Base-by-base conservation (phyloP, 148 eudicot genomes). In the Rhododendron henanense region DNA sequence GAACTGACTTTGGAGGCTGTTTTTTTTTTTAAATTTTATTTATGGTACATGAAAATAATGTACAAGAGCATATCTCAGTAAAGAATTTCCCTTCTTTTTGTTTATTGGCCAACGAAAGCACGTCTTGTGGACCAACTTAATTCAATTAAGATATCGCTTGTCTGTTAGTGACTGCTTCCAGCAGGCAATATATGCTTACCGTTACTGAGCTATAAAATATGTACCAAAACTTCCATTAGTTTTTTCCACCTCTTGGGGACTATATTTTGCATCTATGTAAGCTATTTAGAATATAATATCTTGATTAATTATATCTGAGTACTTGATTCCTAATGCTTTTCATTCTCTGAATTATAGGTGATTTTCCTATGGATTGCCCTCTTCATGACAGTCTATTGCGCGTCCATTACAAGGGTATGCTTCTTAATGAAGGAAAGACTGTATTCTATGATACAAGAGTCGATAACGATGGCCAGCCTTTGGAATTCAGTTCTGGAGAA, bases 351-450 rank as follows among this genome's bases (percentile, higher is more conserved):
- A 90, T 79, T 47, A 86, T 48, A 95, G 99, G 99, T 89, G 99
- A 97, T 83, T 97, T 97, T 92, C 99, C 99, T 71, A 97, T 97
- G 99, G 98, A 97, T 88, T 97, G 99, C 92, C 99, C 99, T 67
- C 99, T 97, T 89, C 99, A 93, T 63, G 99, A 97, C 85, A 97
- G 99, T 91, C 93, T 88, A 79, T 89, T 97, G 81, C 92, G 90
- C 85, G 94, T 97, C 37, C 98, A 97, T 88, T 97, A 93, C 91
- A 94, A 92, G 90, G 99, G 96, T 81, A 95, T 93, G 96, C 93
- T 95, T 88, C 84, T 93, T 86, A 88, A 95, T 92, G 95, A 94
- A 85, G 92, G 94, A 86, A 93, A 93, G 87, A 90, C 98, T 0
- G 93, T 95, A 82, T 97, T 97, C 87, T 95, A 94, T 92, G 98